A percentile compares a stretch with the other conserved stretches of the same genome.
phyloP scores from a whole-genome alignment of 2,329 filamentous ascomycete species.

The Trichoderma breve region DNA sequence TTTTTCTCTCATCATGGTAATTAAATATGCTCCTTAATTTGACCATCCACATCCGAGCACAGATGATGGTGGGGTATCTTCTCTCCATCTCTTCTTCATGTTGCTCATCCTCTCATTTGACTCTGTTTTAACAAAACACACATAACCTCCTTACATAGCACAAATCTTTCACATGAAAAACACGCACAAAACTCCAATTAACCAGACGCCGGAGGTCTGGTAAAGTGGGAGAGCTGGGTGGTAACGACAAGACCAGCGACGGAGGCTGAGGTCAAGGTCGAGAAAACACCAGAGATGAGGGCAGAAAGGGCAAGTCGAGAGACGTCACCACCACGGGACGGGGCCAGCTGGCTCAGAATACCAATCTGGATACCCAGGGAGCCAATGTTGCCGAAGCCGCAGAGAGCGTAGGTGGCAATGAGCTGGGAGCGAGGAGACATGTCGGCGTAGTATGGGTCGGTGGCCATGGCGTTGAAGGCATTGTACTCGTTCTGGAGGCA shows the following conservation, averaged over 20 bases:
- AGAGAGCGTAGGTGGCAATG: slow-evolving; percentile 84
- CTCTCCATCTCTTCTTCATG: background rate
- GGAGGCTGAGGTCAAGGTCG: slow-evolving; percentile 74
- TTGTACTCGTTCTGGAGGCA: slow-evolving; percentile 68
- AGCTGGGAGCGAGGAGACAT: slow-evolving; percentile 70
- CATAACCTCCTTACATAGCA: background rate
- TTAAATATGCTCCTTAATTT: slow-evolving; percentile 7
- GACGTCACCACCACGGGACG: slow-evolving; percentile 70
- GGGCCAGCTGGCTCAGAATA: slow-evolving; percentile 78
- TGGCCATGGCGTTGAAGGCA: slow-evolving; percentile 60
- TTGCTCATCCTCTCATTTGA: background rate
- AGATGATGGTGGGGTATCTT: slow-evolving; percentile 16
- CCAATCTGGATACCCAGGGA: slow-evolving; percentile 88
- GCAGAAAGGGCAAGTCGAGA: slow-evolving; percentile 73
- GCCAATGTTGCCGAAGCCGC: slow-evolving; percentile 81
- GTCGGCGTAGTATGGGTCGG: slow-evolving; percentile 54
- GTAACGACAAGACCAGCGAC: slow-evolving; percentile 75
- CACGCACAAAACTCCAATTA: background rate
- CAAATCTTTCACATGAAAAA: background rate
- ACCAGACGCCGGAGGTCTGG: background rate
- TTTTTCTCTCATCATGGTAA: slow-evolving; percentile 2
- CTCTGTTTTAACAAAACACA: background rate
- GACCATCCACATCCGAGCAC: slow-evolving; percentile 13
- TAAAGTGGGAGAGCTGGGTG: slow-evolving; percentile 36
- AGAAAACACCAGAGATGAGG: slow-evolving; percentile 72